phyloP scores from a whole-genome alignment of 1,284 basidiomycete genomes.

The Puccinia hordei region DNA sequence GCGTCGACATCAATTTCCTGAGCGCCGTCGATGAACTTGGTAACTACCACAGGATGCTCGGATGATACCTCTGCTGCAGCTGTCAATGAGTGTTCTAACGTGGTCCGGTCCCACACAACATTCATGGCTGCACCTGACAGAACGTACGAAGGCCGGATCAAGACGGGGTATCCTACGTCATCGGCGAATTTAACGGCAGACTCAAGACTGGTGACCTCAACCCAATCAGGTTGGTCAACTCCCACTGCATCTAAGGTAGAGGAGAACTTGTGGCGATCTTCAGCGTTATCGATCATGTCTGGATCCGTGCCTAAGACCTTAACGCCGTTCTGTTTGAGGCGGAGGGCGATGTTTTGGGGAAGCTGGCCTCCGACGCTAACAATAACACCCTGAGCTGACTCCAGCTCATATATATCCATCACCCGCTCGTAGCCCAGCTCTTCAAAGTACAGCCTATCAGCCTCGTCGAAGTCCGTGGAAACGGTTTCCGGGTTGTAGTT shows the following conservation, averaged over 20 bases:
- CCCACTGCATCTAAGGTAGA: constrained; percentile 89
- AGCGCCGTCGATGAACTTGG: constrained; percentile 96
- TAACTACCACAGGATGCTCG: constrained; percentile 94
- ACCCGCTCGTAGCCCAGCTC: constrained; percentile 96
- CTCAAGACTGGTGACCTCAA: constrained; percentile 82
- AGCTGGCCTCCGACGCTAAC: constrained; percentile 98
- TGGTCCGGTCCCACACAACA: constrained; percentile 88
- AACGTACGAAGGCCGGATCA: constrained; percentile 95
- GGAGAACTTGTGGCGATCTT: constrained; percentile 99
- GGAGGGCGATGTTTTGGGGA: constrained; percentile 96
- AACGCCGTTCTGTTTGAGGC: constrained; percentile 84
- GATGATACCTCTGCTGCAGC: constrained; percentile 94
- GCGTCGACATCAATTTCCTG: constrained; percentile 99
- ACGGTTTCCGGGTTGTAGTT: constrained; percentile 99
- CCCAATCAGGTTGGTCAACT: constrained; percentile 96
- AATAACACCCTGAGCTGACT: constrained; percentile 86
- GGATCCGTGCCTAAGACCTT: constrained; percentile 96
- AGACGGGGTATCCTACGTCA: constrained; percentile 86
- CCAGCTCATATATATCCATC: constrained; percentile 99
- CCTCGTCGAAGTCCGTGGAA: constrained; percentile 98
- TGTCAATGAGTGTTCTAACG: constrained; percentile 87
- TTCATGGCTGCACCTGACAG: constrained; percentile 99
- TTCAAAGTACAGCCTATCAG: constrained; percentile 97
- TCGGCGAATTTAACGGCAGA: constrained; percentile 89
- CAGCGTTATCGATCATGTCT: constrained; percentile 90